These are phyloP conservation scores for Lipomyces starkeyi DNA, from an alignment of 805 yeast species.

Conservation along the genomic window DNA sequence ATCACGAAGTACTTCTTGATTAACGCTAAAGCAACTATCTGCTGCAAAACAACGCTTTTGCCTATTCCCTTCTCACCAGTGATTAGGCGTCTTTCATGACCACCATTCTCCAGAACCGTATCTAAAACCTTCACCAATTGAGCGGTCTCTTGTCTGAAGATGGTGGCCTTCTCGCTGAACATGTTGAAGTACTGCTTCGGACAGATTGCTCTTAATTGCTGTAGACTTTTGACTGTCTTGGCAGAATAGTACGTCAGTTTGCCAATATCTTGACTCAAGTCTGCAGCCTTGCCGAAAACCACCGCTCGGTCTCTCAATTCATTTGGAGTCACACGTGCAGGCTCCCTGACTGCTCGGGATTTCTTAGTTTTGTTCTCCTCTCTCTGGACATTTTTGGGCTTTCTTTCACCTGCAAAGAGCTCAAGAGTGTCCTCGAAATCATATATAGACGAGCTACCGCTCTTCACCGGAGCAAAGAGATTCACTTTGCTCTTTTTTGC, in stretches of 20 bases:
- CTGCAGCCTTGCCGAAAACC: slow-evolving; percentile 4
- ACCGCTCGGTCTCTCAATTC: neutral
- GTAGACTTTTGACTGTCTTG: slow-evolving; percentile 3
- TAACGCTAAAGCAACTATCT: slow-evolving; percentile 24
- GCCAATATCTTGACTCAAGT: neutral
- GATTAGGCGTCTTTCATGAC: slow-evolving; percentile 14
- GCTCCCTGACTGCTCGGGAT: slow-evolving; percentile 2
- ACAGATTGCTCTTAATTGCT: slow-evolving; percentile 10
- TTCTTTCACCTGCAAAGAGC: slow-evolving; percentile 1
- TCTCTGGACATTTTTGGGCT: neutral
- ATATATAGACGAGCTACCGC: slow-evolving; percentile 21
- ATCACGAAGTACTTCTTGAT: slow-evolving; percentile 14
- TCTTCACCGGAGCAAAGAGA: slow-evolving; percentile 25
- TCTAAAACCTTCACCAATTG: slow-evolving; percentile 5
- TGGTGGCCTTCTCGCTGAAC: slow-evolving; percentile 24
- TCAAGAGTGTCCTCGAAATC: slow-evolving; percentile 23
- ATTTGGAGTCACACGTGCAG: neutral
- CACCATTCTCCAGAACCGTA: neutral
- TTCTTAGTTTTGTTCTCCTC: neutral
- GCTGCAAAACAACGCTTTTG: slow-evolving; percentile 31
- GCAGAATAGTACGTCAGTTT: slow-evolving; percentile 8
- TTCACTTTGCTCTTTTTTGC: slow-evolving; percentile 18
- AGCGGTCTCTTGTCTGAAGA: slow-evolving; percentile 16
- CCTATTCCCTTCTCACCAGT: slow-evolving; percentile 33
- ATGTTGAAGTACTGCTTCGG: slow-evolving; percentile 25